Evolutionary conservation across 83 land plant genomes (phyloP), one percentile per base, ranked within the genome.

Genomic region (Larix sibirica): DNA sequence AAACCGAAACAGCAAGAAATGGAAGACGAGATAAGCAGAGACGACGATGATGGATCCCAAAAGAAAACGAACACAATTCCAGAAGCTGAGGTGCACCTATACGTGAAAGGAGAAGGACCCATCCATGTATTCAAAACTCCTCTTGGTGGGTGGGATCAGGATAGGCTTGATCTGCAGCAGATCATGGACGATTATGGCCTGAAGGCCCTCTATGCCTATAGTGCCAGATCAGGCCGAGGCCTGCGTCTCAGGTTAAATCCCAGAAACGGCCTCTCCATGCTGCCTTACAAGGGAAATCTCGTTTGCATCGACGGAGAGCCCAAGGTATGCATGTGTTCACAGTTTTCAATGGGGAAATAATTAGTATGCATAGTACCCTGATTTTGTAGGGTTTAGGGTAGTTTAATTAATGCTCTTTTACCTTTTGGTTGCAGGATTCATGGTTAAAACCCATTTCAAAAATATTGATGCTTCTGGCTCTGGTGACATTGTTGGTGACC

Each of bases 101-200:
- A 75, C 80, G 83, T 84, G 21, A 81, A 44, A 9, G 91, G 93
- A 21, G 77, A 86, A 50, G 93, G 91, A 26, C 95, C 93, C 40
- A 78, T 88, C 81, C 87, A 75, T 36, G 89, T 91, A 62, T 89
- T 93, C 87, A 79, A 71, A 59, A 82, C 89, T 9, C 61, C 16
- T 12, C 81, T 93, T 23, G 91, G 87, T 9, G 95, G 95, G 9
- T 93, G 91, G 91, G 95, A 89, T 3, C 90, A 86, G 60, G 89
- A 93, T 44, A 89, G 78, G 81, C 82, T 93, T 6, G 95, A 93
- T 77, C 87, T 93, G 26, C 78, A 81, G 14, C 89, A 89, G 26
- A 88, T 93, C 42, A 87, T 89, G 68, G 90, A 93, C 70, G 83
- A 87, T 56, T 88, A 86, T 84, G 90, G 88, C 24, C 81, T 93